phyloP scores from a whole-genome alignment of 352 stramenopile species.

The Globisporangium yorkense region DNA sequence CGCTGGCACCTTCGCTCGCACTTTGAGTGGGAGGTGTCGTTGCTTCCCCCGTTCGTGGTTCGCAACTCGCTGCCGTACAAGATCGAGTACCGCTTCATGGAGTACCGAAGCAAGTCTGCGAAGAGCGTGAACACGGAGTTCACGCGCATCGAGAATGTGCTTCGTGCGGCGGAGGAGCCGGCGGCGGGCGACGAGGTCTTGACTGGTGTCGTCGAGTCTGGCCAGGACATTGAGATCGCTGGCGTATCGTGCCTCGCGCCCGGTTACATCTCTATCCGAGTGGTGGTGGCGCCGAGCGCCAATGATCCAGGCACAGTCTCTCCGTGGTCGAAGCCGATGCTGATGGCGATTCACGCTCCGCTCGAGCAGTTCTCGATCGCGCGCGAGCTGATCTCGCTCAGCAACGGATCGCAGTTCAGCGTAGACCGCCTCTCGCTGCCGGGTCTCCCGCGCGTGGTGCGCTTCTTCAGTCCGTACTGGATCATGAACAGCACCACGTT shows the following conservation, averaged over 20 bases:
- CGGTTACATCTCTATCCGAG: conserved; percentile 66
- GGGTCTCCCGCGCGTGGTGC: conserved; percentile 65
- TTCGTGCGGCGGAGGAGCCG: conserved; percentile 29
- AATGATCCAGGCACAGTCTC: conserved; percentile 15
- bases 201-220: conserved; percentile 49
- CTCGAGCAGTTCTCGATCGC: conserved; percentile 73
- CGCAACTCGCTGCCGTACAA: conserved; percentile 85
- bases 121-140: conserved; percentile 54
- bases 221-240: conserved; percentile 68
- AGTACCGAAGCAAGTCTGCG: conserved; percentile 61
- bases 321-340: conserved; percentile 73
- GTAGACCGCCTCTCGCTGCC: conserved; percentile 68
- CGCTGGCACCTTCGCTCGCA: conserved; percentile 70
- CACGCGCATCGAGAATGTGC: conserved; percentile 45
- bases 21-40: conserved; percentile 76
- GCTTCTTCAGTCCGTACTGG: conserved; percentile 82
- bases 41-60: conserved; percentile 76
- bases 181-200: conserved; percentile 34
- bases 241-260: conserved; percentile 63
- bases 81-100: conserved; percentile 80
- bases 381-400: conserved; percentile 46
- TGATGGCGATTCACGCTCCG: conserved; percentile 77
- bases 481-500: conserved; percentile 82
- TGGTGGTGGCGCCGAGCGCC: conserved; percentile 23
- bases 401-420: conserved; percentile 52